phyloP scores from a whole-genome alignment of 139 green algal species.

The Monoraphidium neglectum region DNA sequence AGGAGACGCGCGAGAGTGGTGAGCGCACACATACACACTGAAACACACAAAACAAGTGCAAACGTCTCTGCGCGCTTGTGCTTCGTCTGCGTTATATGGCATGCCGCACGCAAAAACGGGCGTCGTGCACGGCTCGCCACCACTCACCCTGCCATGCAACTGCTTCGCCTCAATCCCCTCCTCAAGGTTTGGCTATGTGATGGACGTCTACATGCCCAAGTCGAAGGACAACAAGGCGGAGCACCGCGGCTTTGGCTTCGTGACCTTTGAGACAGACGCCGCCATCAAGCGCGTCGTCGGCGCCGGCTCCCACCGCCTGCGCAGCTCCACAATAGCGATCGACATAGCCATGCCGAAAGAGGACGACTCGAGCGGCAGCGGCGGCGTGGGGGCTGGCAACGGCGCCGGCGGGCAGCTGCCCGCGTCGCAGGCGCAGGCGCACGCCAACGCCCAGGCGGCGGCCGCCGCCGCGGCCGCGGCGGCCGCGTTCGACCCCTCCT shows the following conservation, averaged over 20 bases:
- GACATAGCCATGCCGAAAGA: slow-evolving; percentile 75
- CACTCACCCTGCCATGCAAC: too few relatives aligned
- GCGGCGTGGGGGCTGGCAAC: background rate
- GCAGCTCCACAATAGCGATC: slow-evolving; percentile 67
- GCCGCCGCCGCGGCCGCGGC: too few relatives aligned
- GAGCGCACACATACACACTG: too few relatives aligned
- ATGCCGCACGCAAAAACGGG: too few relatives aligned
- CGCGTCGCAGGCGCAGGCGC: too few relatives aligned
- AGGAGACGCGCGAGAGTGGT: too few relatives aligned
- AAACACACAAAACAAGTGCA: too few relatives aligned
- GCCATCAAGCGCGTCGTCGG: slow-evolving; percentile 73
- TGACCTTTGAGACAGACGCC: slow-evolving; percentile 91
- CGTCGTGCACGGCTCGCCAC: background rate
- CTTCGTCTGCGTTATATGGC: too few relatives aligned
- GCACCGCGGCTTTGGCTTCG: slow-evolving; percentile 91
- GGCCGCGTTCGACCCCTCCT: too few relatives aligned
- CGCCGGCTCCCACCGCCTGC: slow-evolving; percentile 63
- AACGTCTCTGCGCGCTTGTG: too few relatives aligned
- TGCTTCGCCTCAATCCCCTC: background rate
- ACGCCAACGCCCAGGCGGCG: too few relatives aligned
- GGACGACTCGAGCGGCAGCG: slow-evolving; percentile 13
- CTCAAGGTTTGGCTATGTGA: slow-evolving; percentile 78
- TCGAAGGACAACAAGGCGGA: slow-evolving; percentile 72
- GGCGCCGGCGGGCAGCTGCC: too few relatives aligned
- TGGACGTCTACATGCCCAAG: slow-evolving; percentile 92